These are phyloP conservation scores for Hansenula sp. DNA, from an alignment of 1,139 yeast species.

Conservation along the genomic window DNA sequence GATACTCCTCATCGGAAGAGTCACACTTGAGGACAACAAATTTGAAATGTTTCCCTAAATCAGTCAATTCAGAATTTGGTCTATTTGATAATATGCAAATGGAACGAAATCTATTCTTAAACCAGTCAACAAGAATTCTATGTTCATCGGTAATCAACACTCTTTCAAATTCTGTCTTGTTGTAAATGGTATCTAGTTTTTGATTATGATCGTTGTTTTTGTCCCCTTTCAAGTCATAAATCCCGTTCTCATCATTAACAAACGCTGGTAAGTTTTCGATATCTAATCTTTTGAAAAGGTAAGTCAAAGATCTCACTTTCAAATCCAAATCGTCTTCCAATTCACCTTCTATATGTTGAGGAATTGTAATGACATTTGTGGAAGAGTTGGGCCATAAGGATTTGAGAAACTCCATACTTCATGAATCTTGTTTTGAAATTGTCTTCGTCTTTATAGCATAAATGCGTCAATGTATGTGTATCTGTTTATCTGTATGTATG, in stretches of 20 bases:
- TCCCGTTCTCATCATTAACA: constrained; percentile 22
- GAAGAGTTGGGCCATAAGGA: constrained; percentile 24
- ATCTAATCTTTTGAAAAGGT: constrained; percentile 51
- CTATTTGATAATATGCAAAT: constrained; percentile 46
- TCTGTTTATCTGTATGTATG: no score
- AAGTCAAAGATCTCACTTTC: constrained; percentile 53
- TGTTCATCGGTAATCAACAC: constrained; percentile 48
- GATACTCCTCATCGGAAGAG: constrained; percentile 39
- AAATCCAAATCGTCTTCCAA: constrained; percentile 53
- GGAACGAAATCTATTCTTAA: constrained; percentile 61
- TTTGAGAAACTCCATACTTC: constrained; percentile 15
- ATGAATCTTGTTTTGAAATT: no score
- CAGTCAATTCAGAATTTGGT: constrained; percentile 31
- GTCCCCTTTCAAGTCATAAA: constrained; percentile 7
- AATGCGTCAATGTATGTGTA: no score
- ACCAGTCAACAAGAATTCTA: constrained; percentile 59
- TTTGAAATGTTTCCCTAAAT: constrained; percentile 32
- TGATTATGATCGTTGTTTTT: constrained; percentile 6
- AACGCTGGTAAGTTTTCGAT: constrained; percentile 43
- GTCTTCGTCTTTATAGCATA: background rate
- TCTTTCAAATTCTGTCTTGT: constrained; percentile 40
- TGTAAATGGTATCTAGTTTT: constrained; percentile 51
- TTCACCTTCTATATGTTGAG: constrained; percentile 44
- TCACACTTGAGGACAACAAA: constrained; percentile 43
- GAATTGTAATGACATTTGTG: constrained; percentile 30